Conservation (phyloP, 805 yeast species). For the Komagataella mondaviorum region DNA sequence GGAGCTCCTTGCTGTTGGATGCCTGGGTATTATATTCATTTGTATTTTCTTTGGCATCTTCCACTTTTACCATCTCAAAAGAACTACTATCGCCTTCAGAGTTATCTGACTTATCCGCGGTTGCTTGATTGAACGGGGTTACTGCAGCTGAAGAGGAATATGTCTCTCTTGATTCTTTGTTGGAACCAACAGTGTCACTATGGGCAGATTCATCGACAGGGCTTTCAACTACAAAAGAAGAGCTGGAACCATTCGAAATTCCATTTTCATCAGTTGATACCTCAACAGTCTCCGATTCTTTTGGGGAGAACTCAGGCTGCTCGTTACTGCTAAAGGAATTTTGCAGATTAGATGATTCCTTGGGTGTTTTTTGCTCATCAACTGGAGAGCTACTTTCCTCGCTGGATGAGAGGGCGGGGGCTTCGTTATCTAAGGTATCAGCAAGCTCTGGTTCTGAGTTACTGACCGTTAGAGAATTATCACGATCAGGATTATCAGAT, state of each 20-base stretch:
- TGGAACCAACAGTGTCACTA: neutral
- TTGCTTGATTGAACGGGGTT: neutral
- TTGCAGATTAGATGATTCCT: neutral
- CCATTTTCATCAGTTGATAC: neutral
- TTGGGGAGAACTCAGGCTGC: neutral
- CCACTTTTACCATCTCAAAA: neutral
- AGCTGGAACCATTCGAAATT: neutral
- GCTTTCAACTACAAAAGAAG: neutral
- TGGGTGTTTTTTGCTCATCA: neutral
- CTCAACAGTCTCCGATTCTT: neutral
- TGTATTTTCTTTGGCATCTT: neutral
- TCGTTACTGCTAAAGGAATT: neutral
- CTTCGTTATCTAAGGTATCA: neutral
- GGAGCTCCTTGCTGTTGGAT: neutral
- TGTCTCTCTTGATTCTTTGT: neutral
- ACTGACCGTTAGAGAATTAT: slow-evolving; percentile 5
- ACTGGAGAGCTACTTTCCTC: neutral
- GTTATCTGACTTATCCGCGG: neutral
- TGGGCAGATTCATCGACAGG: neutral
- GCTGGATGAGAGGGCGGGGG: neutral
- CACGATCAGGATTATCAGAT: slow-evolving; percentile 7
- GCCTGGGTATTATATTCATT: neutral
- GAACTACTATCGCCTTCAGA: neutral
- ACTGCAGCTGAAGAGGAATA: neutral
- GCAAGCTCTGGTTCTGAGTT: neutral